A percentile compares a stretch with the other conserved stretches of the same genome.
Conservation (phyloP, 2,329 filamentous ascomycete genomes). For the Zymoseptoria crescenta region DNA sequence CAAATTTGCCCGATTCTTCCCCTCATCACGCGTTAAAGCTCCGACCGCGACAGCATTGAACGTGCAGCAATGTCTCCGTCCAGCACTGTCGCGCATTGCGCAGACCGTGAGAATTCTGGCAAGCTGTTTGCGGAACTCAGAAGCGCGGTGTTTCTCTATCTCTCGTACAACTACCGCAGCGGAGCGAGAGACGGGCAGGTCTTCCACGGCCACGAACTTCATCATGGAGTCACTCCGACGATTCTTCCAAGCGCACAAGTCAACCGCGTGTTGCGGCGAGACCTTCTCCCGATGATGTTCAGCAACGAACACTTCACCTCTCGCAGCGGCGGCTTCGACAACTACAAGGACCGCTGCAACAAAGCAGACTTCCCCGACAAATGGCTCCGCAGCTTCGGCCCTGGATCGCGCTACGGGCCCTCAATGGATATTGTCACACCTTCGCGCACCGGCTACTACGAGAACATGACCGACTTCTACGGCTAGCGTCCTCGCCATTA, state of each 20-base stretch:
- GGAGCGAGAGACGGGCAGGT: not conserved
- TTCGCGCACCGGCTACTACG: not conserved
- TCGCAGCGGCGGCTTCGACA: not conserved
- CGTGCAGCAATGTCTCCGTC: too few relatives aligned
- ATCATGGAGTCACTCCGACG: not conserved
- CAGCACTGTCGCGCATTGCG: not conserved
- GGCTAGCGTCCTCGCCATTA: not conserved
- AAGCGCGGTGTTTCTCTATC: not conserved
- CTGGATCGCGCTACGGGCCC: not conserved
- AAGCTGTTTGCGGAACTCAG: not conserved
- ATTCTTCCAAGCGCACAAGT: not conserved
- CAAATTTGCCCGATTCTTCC: too few relatives aligned
- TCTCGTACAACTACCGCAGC: not conserved
- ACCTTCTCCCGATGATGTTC: not conserved
- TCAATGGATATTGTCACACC: not conserved
- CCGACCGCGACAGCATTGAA: too few relatives aligned
- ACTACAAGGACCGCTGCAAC: not conserved
- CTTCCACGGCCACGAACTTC: not conserved
- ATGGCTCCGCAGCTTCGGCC: not conserved
- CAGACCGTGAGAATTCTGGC: not conserved
- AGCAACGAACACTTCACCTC: not conserved
- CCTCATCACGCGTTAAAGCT: too few relatives aligned
- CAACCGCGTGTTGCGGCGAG: not conserved
- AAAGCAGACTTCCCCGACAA: not conserved
- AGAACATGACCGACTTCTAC: not conserved